A percentile compares a stretch with the other conserved stretches of the same genome.
Conservation (phyloP, 805 yeast species). For the Teunomyces barrocoloradensis region DNA sequence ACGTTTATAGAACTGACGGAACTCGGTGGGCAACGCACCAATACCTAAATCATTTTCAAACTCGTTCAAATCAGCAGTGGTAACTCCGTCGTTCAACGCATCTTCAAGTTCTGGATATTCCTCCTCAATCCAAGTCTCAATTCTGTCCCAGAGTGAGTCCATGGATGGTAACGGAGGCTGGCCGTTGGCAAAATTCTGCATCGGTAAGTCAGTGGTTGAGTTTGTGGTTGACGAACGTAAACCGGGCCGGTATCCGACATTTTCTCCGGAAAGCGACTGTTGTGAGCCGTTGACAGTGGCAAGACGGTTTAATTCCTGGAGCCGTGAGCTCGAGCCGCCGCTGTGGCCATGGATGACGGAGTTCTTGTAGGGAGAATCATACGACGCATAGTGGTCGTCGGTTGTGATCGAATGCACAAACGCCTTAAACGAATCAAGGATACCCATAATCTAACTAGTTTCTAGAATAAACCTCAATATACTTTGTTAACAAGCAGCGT, state of each 20-base stretch:
- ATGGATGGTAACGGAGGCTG: slow-evolving; percentile 47
- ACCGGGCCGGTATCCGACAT: slow-evolving; percentile 42
- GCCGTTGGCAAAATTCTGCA: slow-evolving; percentile 30
- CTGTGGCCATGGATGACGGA: slow-evolving; percentile 16
- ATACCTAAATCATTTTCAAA: slow-evolving; percentile 43
- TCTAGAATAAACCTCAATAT: too few species aligned
- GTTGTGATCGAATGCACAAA: slow-evolving; percentile 51
- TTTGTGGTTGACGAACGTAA: slow-evolving; percentile 40
- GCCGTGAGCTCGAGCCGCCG: slow-evolving; percentile 27
- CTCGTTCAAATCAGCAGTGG: slow-evolving; percentile 46
- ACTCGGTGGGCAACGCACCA: slow-evolving; percentile 43
- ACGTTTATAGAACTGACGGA: slow-evolving; percentile 43
- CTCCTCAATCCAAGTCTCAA: slow-evolving; percentile 42
- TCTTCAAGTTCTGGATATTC: slow-evolving; percentile 48
- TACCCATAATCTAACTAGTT: slow-evolving; percentile 17
- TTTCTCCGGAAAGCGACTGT: slow-evolving; percentile 25
- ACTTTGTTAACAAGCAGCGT: too few species aligned
- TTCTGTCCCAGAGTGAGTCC: slow-evolving; percentile 43
- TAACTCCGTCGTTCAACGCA: slow-evolving; percentile 41
- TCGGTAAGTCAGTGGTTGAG: slow-evolving; percentile 40
- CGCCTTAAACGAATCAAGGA: slow-evolving; percentile 30
- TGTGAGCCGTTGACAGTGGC: slow-evolving; percentile 24
- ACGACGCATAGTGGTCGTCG: slow-evolving; percentile 58
- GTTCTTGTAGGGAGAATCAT: slow-evolving; percentile 37
- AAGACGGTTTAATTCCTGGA: slow-evolving; percentile 32